Conservation (phyloP, 2,329 filamentous ascomycete species). For the Phoma sp. region DNA sequence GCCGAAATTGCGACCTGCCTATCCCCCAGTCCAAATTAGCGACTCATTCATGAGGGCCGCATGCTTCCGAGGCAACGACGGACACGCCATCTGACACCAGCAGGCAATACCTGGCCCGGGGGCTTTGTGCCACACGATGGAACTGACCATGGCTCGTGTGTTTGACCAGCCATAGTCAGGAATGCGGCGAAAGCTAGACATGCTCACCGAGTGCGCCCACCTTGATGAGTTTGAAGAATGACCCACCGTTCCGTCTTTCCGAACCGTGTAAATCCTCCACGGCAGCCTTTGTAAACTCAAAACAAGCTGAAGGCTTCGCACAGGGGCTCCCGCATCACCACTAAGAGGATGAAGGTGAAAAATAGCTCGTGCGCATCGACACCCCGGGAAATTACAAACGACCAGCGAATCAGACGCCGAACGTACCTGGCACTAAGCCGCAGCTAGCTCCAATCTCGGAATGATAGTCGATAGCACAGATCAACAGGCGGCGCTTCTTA, state of each 20-base stretch:
- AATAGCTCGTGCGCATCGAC: constrained; percentile 34
- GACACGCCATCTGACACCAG: constrained; percentile 20
- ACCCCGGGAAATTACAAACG: constrained; percentile 36
- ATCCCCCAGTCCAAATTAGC: constrained; percentile 20
- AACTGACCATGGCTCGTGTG: neutral
- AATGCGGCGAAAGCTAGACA: constrained; percentile 15
- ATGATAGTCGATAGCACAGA: constrained; percentile 33
- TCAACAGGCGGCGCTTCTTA: constrained; percentile 3
- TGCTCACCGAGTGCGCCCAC: constrained; percentile 5
- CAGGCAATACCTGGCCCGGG: constrained; percentile 23
- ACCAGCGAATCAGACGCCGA: constrained; percentile 30
- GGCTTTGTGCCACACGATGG: constrained; percentile 7
- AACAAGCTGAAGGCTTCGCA: constrained; percentile 24
- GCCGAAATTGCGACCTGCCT: constrained; percentile 38
- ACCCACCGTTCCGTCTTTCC: constrained; percentile 13
- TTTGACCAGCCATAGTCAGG: constrained; percentile 8
- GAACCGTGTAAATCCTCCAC: constrained; percentile 13
- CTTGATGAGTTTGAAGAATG: neutral
- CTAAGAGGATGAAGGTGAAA: constrained; percentile 21
- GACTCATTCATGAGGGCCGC: constrained; percentile 6
- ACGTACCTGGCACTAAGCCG: constrained; percentile 35
- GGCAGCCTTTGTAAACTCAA: constrained; percentile 13
- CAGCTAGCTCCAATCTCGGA: constrained; percentile 26
- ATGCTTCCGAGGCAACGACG: constrained; percentile 15
- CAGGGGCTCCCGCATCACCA: constrained; percentile 27